Evolutionary conservation across 1,284 basidiomycete genomes (phyloP).

Genomic region (Rhodofomes roseus): DNA sequence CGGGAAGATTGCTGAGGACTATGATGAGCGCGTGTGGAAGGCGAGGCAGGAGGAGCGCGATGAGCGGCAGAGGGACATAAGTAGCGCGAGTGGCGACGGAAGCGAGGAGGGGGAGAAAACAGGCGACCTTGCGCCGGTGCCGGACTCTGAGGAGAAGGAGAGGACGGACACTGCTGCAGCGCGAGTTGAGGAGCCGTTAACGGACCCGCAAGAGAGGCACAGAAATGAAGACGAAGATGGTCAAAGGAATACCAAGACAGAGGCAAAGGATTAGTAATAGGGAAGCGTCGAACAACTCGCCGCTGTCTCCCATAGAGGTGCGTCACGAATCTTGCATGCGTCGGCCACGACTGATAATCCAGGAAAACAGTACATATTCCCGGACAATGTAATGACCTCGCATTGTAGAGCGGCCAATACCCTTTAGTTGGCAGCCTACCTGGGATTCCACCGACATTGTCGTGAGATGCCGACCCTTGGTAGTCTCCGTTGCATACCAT

Average conservation of each 20-base stretch:
- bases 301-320: background rate
- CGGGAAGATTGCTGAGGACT: constrained; percentile 57
- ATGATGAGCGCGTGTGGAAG: constrained; percentile 38
- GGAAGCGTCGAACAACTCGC: too few species aligned
- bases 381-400: too few species aligned
- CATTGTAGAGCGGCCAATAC: too few species aligned
- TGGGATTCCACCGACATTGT: too few species aligned
- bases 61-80: constrained; percentile 6
- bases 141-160: background rate
- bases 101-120: background rate
- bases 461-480: too few species aligned
- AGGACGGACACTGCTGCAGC: background rate
- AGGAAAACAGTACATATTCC: too few species aligned
- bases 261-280: too few species aligned
- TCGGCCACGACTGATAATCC: background rate
- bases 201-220: background rate
- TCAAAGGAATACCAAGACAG: too few species aligned
- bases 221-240: background rate
- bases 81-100: background rate
- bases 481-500: too few species aligned
- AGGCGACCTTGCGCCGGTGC: background rate
- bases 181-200: background rate
- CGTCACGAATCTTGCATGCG: background rate
- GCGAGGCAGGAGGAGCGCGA: constrained; percentile 28
- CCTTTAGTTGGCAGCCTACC: too few species aligned